Conservation (phyloP, 306 rosid genomes). For the Bauhinia variegata region DNA sequence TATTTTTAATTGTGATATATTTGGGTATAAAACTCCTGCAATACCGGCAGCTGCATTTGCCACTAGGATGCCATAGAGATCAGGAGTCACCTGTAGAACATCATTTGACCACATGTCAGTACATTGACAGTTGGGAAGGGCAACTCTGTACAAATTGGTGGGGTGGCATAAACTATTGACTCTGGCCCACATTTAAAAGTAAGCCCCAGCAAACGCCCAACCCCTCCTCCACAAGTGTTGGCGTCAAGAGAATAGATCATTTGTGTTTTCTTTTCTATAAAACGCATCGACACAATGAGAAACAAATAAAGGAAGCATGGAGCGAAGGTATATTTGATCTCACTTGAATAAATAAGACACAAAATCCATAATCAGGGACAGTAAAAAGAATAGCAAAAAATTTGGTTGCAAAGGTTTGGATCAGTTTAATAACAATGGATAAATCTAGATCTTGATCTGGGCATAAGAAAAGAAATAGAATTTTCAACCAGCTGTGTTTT, state of each 20-base stretch:
- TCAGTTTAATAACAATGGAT: neutral
- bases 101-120: constrained; percentile 24
- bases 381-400: neutral
- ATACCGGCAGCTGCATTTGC: constrained; percentile 90
- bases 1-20: too few relatives aligned
- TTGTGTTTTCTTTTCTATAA: too few relatives aligned
- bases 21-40: too few relatives aligned
- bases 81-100: constrained; percentile 72
- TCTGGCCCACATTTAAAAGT: neutral
- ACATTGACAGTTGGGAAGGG: too few relatives aligned
- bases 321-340: neutral
- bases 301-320: neutral
- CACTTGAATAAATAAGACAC: neutral
- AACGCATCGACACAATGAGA: neutral
- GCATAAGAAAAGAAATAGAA: neutral
- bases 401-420: neutral
- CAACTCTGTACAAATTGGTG: too few relatives aligned
- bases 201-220: too few relatives aligned
- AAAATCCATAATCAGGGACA: neutral
- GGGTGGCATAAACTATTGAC: too few relatives aligned
- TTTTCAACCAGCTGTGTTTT: neutral
- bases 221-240: too few relatives aligned
- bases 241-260: too few relatives aligned
- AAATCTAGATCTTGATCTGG: neutral
- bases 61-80: constrained; percentile 83